Base-by-base conservation (phyloP, 495 filamentous ascomycete species). In the Lasiosphaeris hirsuta region DNA sequence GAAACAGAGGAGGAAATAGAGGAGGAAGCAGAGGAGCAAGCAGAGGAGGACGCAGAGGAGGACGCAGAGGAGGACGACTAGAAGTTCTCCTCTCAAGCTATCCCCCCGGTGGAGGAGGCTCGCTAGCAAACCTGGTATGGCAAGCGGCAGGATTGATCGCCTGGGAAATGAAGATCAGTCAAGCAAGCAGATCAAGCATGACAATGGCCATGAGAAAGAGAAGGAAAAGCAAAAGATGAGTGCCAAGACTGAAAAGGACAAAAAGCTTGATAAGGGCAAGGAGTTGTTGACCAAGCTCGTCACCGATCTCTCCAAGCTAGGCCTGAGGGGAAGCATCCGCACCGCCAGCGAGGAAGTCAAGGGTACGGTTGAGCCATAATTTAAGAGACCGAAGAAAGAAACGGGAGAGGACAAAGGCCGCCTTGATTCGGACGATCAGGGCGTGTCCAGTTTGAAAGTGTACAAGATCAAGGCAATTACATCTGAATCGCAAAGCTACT, bases 361-460 rank as follows among this genome's bases (percentile, higher is more conserved):
- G 42, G n/a, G n/a, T n/a, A n/a, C 15, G 36, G 48, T 51, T 51
- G 48, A n/a, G 4, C 37, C 48, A 14, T 51, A 39, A 10, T 51
- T 51, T 33, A 13, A 33, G 48, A 51, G 10, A 51, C 34, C 48
- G 8, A 40, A 40, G 48, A 7, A 15, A 41, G 11, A 41, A 7
- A 41, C 11, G 10, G 39, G 39, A n/a, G n/a, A n/a, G n/a, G n/a
- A n/a, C n/a, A n/a, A n/a, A n/a, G n/a, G n/a, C n/a, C n/a, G n/a
- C n/a, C n/a, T n/a, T n/a, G n/a, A n/a, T n/a, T n/a, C n/a, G n/a
- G n/a, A n/a, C n/a, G n/a, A n/a, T n/a, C n/a, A n/a, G n/a, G n/a
- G n/a, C n/a, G n/a, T n/a, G n/a, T n/a, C n/a, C n/a, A n/a, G n/a
- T n/a, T n/a, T n/a, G n/a, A n/a, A n/a, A n/a, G n/a, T n/a, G n/a